Evolutionary conservation across 2,329 filamentous ascomycete species (phyloP), one percentile per base, ranked within the genome.

Genomic region (Botryotinia globosa): DNA sequence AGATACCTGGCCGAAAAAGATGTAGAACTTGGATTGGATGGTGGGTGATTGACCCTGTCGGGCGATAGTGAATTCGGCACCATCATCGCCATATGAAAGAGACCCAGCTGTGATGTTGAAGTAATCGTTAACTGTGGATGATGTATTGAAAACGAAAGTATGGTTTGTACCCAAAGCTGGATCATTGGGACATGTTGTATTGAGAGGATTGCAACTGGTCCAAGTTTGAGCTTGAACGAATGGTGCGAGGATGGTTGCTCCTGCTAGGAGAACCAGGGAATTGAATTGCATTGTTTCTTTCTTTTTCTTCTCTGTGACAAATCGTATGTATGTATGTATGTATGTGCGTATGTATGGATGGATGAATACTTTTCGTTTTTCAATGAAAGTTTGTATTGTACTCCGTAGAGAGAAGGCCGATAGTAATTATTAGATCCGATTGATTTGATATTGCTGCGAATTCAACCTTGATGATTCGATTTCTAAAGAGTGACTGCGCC

Each of bases 1-100:
- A 82, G 96, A 93, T 72, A 93, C 90, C 74, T 90, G 89, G 71
- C 94, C 94, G 77, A 92, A 95, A 85, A 97, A 94, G 82, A 97
- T 92, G 84, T 94, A 96, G 81, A 94, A 95, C 77, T 90, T 89
- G 64, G 92, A 90, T 76, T 90, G 87, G 74, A 97, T 87, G 1
- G 93, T 97, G 1, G 94, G 92, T 0, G 93, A 92, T 78, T 97
- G 89, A 75, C 90, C 89, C 75, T 89, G 86, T 80, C 90, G 86
- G 72, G 82, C 83, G 82, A 97, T 90, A 69, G 87, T 91, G 83
- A 97, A 94, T 72, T 87, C 84, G 62, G 92, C 91, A 54, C 92
- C 92, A n/a, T 83, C 83, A 63, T 85, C 80, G 72, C 86, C 85
- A 80, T 90, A 94, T 22, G 84, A 83, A 72, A 95, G 85, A 14